A percentile compares a stretch with the other conserved stretches of the same genome.
These are phyloP conservation scores for Aquanectria penicillioides DNA, from an alignment of 2,329 filamentous ascomycete species.

Conservation along the genomic window DNA sequence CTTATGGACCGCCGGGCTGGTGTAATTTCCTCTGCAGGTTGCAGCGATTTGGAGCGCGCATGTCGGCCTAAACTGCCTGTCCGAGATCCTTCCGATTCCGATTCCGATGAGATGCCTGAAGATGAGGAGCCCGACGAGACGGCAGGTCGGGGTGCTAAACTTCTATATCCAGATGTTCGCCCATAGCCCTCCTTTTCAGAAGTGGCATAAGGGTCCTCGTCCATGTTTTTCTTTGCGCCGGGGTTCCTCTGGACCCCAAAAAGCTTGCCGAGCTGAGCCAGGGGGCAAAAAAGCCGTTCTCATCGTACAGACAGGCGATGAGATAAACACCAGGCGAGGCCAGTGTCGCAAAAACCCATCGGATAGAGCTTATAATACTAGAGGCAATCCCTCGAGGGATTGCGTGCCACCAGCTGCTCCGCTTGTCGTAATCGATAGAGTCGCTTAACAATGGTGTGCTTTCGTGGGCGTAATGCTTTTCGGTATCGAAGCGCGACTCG, in stretches of 20 bases:
- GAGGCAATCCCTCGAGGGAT: slow-evolving; percentile 77
- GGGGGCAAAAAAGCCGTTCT: slow-evolving; percentile 82
- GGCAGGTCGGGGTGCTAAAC: slow-evolving; percentile 39
- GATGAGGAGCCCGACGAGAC: slow-evolving; percentile 58
- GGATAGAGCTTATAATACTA: slow-evolving; percentile 78
- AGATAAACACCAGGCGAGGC: slow-evolving; percentile 84
- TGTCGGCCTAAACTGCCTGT: slow-evolving; percentile 54
- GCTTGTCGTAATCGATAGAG: slow-evolving; percentile 47
- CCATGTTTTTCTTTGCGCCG: slow-evolving; percentile 54
- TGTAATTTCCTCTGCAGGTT: slow-evolving; percentile 68
- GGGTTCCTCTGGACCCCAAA: slow-evolving; percentile 58
- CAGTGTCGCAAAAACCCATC: slow-evolving; percentile 81
- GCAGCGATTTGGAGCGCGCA: slow-evolving; percentile 70
- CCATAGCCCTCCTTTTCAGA: slow-evolving; percentile 44
- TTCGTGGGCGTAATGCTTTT: slow-evolving; percentile 60
- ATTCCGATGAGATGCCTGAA: slow-evolving; percentile 76
- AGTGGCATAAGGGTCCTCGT: slow-evolving; percentile 37
- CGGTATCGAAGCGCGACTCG: slow-evolving; percentile 50
- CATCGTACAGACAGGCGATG: slow-evolving; percentile 84
- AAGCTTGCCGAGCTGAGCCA: slow-evolving; percentile 76
- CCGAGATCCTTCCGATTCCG: slow-evolving; percentile 67
- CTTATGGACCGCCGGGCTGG: slow-evolving; percentile 83
- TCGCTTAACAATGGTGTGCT: slow-evolving; percentile 69
- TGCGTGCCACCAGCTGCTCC: slow-evolving; percentile 61
- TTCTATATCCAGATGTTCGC: slow-evolving; percentile 41